Conservation (phyloP, 306 rosid species). For the Quercus bicolor region DNA sequence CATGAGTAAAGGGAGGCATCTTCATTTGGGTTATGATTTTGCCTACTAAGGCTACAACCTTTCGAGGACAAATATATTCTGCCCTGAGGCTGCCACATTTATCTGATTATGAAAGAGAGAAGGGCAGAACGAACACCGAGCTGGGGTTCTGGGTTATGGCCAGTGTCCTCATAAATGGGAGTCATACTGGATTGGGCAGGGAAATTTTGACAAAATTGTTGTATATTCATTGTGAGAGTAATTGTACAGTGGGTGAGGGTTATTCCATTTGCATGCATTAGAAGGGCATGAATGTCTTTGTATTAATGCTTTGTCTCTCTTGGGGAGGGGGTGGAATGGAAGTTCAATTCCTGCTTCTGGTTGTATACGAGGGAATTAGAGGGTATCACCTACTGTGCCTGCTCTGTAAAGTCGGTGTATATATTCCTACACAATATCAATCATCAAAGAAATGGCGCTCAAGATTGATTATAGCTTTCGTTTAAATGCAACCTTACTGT, state of each 20-base stretch:
- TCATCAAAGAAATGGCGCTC: constrained; percentile 25
- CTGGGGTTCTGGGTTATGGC: not conserved
- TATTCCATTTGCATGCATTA: constrained; percentile 44
- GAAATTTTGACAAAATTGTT: constrained; percentile 52
- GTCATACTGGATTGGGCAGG: constrained; percentile 25
- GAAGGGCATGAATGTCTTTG: constrained; percentile 38
- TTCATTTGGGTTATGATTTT: constrained; percentile 23
- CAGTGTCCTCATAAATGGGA: constrained; percentile 24
- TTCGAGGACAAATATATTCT: constrained; percentile 21
- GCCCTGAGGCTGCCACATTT: not conserved
- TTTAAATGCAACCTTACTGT: not conserved
- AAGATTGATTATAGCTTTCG: constrained; percentile 2
- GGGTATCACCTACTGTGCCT: constrained; percentile 37
- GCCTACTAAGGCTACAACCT: constrained; percentile 30
- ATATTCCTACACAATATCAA: constrained; percentile 30
- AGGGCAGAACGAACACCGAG: not conserved
- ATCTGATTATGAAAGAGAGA: not conserved
- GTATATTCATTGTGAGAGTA: constrained; percentile 63
- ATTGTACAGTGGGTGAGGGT: constrained; percentile 76
- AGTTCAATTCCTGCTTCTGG: constrained; percentile 43
- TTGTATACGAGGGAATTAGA: constrained; percentile 31
- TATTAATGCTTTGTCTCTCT: constrained; percentile 5
- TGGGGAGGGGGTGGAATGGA: constrained; percentile 14
- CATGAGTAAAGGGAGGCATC: constrained; percentile 45
- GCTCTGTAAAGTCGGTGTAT: constrained; percentile 58